Percentiles rank a stretch among this genome's conserved stretches.
Evolutionary conservation across 2,329 filamentous ascomycete genomes (phyloP).

Genomic region (Oidium heveae): DNA sequence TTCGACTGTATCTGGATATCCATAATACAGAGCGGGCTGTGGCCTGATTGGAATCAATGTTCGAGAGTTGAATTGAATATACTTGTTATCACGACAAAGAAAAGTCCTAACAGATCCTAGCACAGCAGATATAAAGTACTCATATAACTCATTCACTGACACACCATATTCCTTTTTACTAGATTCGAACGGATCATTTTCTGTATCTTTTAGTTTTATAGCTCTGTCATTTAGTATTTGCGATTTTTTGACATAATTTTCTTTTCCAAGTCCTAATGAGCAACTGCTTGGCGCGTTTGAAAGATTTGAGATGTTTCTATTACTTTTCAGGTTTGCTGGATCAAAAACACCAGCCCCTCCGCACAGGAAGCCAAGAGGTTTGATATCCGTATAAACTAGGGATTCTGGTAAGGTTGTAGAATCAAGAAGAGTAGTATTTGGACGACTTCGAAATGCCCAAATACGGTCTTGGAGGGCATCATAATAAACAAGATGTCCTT

Average conservation of each 20-base stretch:
- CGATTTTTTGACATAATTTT: conserved; percentile 9
- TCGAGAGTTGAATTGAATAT: conserved; percentile 14
- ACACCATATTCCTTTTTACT: conserved; percentile 4
- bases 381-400: conserved; percentile 4
- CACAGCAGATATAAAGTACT: conserved; percentile 14
- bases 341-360: conserved; percentile 12
- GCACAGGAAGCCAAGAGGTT: conserved; percentile 6
- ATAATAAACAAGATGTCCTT: conserved; percentile 10
- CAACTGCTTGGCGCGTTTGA: conserved; percentile 8
- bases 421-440: conserved; percentile 3
- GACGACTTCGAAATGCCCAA: conserved; percentile 10
- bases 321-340: conserved; percentile 9
- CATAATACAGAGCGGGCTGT: conserved; percentile 1
- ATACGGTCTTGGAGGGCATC: conserved; percentile 11
- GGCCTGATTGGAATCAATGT: conserved; percentile 8
- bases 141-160: conserved; percentile 11
- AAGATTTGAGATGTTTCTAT: conserved; percentile 5
- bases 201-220: conserved; percentile 4
- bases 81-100: conserved; percentile 13
- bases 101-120: conserved; percentile 12
- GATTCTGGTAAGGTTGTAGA: background rate
- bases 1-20: conserved; percentile 5
- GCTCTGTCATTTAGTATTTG: conserved; percentile 10
- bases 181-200: conserved; percentile 2
- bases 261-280: conserved; percentile 9